Base-by-base conservation (phyloP, 148 eudicot genomes). In the Vaccinium macrocarpon region DNA sequence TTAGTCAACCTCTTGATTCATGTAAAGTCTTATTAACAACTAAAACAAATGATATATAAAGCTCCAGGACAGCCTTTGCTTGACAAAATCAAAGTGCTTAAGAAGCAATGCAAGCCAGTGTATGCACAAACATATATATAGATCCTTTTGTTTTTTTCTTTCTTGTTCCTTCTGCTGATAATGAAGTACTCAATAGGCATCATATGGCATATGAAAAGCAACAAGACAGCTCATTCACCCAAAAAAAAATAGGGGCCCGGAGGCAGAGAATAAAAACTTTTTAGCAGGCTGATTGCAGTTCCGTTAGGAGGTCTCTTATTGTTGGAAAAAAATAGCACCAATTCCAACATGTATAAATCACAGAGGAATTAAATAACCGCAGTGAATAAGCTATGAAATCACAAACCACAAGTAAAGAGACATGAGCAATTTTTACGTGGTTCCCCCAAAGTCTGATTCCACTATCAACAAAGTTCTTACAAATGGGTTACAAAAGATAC, bases 281-380 rank as follows among this genome's bases (percentile, higher is more conserved):
- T 90, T 91, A 38, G 87, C 84, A 59, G 93, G 38, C 38, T 35
- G 92, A 83, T 86, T 89, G 32, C 91, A 88, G 83, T 88, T 88
- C 73, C 72, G 87, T 92, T 83, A 94, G 88, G 66, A 96, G 98
- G 86, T 96, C 99, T 78, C 92, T 87, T 35, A 35, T 35, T 35
- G 38, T 35, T 35, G 38, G 38, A 3, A 35, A 35, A 35, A 35
- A 35, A 35, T 35, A 35, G 38, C 38, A 35, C 38, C 38, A 35
- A 35, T 35, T 35, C 2, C 38, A 35, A 35, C 38, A 35, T 35
- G 38, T 35, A 35, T 35, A 35, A 35, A 35, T 35, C 38, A 35
- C 38, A 35, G 38, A 35, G 38, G 38, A 35, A 35, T 35, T 35
- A 35, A 35, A 35, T 35, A 35, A 35, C 38, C 2, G 38, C 38